These are phyloP conservation scores for Microsporum canis DNA, from an alignment of 2,329 filamentous ascomycete species.

Conservation along the genomic window DNA sequence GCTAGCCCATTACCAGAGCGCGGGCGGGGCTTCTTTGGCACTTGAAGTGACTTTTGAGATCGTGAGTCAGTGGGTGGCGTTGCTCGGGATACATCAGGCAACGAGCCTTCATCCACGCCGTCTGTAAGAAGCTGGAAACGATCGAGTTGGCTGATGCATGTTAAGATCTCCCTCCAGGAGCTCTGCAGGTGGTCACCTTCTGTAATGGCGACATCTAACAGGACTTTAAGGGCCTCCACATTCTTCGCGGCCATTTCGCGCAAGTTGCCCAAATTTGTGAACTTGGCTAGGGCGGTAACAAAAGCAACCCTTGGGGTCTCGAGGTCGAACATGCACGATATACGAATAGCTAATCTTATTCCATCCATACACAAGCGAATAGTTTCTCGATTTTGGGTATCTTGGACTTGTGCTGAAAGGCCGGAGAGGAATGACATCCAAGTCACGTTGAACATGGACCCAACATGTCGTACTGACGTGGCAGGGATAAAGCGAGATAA, in stretches of 20 bases:
- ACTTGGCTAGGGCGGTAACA: conserved; percentile 81
- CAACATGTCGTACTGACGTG: conserved; percentile 86
- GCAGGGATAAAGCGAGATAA: conserved; percentile 72
- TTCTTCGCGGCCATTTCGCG: conserved; percentile 95
- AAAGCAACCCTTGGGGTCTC: conserved; percentile 92
- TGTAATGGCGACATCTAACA: conserved; percentile 83
- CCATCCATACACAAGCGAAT: conserved; percentile 90
- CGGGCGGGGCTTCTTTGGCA: conserved; percentile 38
- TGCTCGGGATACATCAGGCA: conserved; percentile 83
- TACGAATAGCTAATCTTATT: conserved; percentile 84
- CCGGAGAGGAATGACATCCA: conserved; percentile 99
- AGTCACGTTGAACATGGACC: conserved; percentile 95
- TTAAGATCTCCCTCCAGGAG: conserved; percentile 91
- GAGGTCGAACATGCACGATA: conserved; percentile 86
- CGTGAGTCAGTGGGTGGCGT: conserved; percentile 49
- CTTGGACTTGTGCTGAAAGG: conserved; percentile 83
- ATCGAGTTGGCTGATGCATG: conserved; percentile 92
- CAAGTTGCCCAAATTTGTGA: conserved; percentile 90
- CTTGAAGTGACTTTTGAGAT: conserved; percentile 56
- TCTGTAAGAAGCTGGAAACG: conserved; percentile 89
- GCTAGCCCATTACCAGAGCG: conserved; percentile 38
- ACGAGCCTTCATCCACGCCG: conserved; percentile 81
- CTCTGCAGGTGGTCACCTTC: conserved; percentile 81
- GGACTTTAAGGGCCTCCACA: conserved; percentile 80
- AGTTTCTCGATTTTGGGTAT: conserved; percentile 82